phyloP scores from a whole-genome alignment of 164 flowering plant species.

The Stephania japonica region DNA sequence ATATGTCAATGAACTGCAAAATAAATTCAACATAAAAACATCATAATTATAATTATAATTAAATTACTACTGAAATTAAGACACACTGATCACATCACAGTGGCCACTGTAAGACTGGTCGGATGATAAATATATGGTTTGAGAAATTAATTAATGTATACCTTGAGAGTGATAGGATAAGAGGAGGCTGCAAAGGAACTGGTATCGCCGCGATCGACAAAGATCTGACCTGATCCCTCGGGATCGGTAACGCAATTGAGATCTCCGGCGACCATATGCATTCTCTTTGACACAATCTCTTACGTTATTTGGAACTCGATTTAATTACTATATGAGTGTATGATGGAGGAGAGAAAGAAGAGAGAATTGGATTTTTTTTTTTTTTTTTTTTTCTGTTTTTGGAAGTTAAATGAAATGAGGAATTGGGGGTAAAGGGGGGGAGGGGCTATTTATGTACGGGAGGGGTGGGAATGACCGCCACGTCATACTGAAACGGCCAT shows the following conservation, averaged over 20 bases:
- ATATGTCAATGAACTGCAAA: slow-evolving; percentile 61
- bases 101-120: too few species aligned
- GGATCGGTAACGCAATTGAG: background rate
- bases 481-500: slow-evolving; percentile 27
- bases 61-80: too few species aligned
- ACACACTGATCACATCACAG: too few species aligned
- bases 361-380: background rate
- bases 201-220: slow-evolving; percentile 6
- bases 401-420: background rate
- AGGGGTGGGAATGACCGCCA: slow-evolving; percentile 23
- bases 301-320: too few species aligned
- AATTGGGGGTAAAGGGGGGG: background rate
- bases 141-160: too few species aligned
- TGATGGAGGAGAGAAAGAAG: background rate
- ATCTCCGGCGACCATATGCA: slow-evolving; percentile 13
- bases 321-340: too few species aligned
- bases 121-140: too few species aligned
- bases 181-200: slow-evolving; percentile 20
- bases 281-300: slow-evolving; percentile 5
- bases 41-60: too few species aligned
- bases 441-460: slow-evolving; percentile 23
- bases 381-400: too few species aligned
- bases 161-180: slow-evolving; percentile 42
- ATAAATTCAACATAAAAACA: background rate
- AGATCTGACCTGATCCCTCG: background rate